Conservation (phyloP, 768 basidiomycete genomes). For the Tulasnella sp. region DNA sequence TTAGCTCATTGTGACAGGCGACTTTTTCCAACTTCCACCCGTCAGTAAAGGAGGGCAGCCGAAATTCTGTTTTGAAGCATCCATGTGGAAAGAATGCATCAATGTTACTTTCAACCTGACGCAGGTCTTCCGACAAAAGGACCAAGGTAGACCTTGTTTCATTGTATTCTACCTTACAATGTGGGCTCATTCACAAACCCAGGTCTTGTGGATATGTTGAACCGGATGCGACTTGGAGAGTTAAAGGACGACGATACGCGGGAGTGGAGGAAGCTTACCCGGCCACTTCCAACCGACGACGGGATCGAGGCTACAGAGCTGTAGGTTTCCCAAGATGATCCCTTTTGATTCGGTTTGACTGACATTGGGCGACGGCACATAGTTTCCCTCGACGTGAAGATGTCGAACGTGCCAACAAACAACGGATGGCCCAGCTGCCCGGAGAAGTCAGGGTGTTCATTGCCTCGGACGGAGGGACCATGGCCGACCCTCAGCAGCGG, state of each 20-base stretch:
- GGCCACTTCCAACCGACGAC: conserved; percentile 71
- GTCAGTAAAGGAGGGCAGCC: conserved; percentile 57
- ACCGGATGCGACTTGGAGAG: conserved; percentile 93
- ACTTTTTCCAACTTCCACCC: conserved; percentile 97
- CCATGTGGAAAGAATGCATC: conserved; percentile 68
- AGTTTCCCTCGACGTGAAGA: conserved; percentile 92
- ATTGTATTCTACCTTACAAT: conserved; percentile 14
- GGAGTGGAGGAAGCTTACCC: conserved; percentile 66
- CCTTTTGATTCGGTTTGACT: neutral
- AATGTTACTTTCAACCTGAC: conserved; percentile 86
- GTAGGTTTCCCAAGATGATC: conserved; percentile 45
- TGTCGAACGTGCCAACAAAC: conserved; percentile 77
- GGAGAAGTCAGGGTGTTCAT: conserved; percentile 45
- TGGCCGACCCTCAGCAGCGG: conserved; percentile 53
- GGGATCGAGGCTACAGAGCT: conserved; percentile 87
- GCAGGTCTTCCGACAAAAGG: conserved; percentile 91
- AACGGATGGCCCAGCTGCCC: conserved; percentile 58
- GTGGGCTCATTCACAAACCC: neutral
- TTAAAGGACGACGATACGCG: conserved; percentile 61
- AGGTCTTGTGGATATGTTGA: conserved; percentile 95
- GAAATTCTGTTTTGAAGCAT: conserved; percentile 91
- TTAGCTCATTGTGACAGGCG: conserved; percentile 90
- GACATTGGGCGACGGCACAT: neutral
- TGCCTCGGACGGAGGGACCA: conserved; percentile 61
- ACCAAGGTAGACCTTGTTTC: conserved; percentile 57